phyloP scores from a whole-genome alignment of 2,329 filamentous ascomycete genomes.

The Venturiaceae sp. region DNA sequence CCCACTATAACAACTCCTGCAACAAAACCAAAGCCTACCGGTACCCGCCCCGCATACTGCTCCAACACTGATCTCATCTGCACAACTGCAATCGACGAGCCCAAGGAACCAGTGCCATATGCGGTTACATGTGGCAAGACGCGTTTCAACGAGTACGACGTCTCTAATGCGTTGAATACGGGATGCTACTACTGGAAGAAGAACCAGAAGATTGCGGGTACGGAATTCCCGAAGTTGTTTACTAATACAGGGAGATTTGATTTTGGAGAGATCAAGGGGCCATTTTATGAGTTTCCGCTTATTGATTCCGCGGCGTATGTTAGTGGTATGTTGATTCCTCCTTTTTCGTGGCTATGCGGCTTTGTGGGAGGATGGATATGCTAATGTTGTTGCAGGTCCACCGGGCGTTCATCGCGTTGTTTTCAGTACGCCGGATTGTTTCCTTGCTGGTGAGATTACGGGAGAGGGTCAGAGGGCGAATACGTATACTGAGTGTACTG shows the following conservation, averaged over 20 bases:
- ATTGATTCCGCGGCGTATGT: background rate
- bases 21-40: background rate
- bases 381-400: background rate
- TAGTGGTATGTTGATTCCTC: slow-evolving; percentile 1
- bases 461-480: background rate
- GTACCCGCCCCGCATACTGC: background rate
- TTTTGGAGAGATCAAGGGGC: slow-evolving; percentile 4
- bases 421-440: slow-evolving; percentile 2
- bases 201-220: background rate
- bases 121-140: background rate
- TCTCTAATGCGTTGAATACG: background rate
- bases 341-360: background rate
- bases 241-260: slow-evolving; percentile 1
- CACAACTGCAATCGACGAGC: background rate
- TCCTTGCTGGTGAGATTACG: background rate
- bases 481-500: background rate
- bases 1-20: background rate
- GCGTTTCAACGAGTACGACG: background rate
- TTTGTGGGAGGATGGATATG: background rate
- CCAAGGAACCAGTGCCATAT: slow-evolving; percentile 6
- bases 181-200: slow-evolving; percentile 6
- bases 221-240: slow-evolving; percentile 3
- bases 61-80: background rate
- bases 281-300: slow-evolving; percentile 6
- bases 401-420: background rate